Percentiles rank a stretch among this genome's conserved stretches.
Evolutionary conservation across 441 rosid species (phyloP).

Genomic region (Populus hybrid): DNA sequence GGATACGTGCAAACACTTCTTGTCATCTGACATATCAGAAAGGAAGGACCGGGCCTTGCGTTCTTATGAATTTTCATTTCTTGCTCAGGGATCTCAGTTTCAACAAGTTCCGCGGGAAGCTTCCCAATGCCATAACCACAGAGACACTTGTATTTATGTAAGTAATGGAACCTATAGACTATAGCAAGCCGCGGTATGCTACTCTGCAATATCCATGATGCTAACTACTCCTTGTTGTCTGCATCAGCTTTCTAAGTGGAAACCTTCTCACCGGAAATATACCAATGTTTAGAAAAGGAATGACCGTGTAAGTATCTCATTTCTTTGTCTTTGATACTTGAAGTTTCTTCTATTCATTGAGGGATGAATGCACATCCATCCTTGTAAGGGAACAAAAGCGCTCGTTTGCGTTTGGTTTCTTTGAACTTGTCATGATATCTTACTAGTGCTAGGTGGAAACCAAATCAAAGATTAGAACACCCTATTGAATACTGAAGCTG

Average conservation of each 20-base stretch:
- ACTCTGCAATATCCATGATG: neutral
- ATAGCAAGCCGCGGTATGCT: neutral
- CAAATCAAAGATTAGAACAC: neutral
- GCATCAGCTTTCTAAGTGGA: slow-evolving; percentile 36
- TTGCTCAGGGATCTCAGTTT: slow-evolving; percentile 46
- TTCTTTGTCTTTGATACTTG: neutral
- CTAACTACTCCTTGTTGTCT: slow-evolving; percentile 14
- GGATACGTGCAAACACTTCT: neutral
- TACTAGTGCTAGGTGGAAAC: neutral
- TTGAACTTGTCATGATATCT: neutral
- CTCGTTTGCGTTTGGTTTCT: neutral
- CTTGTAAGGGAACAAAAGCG: too few species aligned
- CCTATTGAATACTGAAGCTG: too few species aligned
- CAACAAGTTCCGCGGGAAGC: slow-evolving; percentile 33
- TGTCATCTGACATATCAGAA: neutral
- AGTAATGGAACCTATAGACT: slow-evolving; percentile 12
- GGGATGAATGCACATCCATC: neutral
- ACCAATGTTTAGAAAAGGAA: slow-evolving; percentile 33
- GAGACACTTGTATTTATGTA: slow-evolving; percentile 25
- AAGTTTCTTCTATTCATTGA: neutral
- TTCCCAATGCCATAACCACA: slow-evolving; percentile 19
- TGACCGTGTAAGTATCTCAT: slow-evolving; percentile 26
- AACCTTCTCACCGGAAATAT: slow-evolving; percentile 36
- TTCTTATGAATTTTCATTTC: neutral
- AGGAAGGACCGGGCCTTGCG: neutral